Evolutionary conservation across 2,329 filamentous ascomycete species (phyloP).

Genomic region (Pseudogymnoascus verrucosus): DNA sequence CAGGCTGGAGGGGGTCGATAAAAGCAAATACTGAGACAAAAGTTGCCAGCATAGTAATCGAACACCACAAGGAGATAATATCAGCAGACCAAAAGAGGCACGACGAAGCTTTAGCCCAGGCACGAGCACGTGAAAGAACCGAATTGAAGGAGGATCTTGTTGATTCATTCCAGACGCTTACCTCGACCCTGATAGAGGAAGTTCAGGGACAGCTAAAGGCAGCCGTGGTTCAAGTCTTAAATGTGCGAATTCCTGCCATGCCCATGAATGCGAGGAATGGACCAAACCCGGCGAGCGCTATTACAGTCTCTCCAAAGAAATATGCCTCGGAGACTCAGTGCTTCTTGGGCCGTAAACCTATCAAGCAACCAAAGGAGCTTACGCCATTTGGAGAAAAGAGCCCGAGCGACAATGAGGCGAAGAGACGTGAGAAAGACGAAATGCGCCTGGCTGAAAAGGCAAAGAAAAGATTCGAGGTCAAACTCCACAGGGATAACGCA

Average conservation of each 20-base stretch:
- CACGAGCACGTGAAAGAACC: neutral
- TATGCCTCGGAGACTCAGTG: neutral
- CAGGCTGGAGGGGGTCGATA: neutral
- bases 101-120: neutral
- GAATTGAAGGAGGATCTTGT: neutral
- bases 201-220: too few relatives aligned
- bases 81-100: neutral
- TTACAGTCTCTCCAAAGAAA: neutral
- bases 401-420: neutral
- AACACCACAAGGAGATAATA: neutral
- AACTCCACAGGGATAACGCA: neutral
- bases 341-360: neutral
- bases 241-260: neutral
- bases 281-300: neutral
- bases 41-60: neutral
- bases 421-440: neutral
- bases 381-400: neutral
- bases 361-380: neutral
- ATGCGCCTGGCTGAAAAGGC: neutral
- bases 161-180: too few relatives aligned
- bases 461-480: neutral
- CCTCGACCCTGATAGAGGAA: too few relatives aligned
- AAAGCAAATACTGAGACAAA: neutral
- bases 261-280: neutral
- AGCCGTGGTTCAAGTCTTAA: too few relatives aligned